Percentiles rank a stretch among this genome's conserved stretches.
phyloP scores from a whole-genome alignment of 2,329 filamentous ascomycete species.

The Zelopaecilomyces penicillatus region DNA sequence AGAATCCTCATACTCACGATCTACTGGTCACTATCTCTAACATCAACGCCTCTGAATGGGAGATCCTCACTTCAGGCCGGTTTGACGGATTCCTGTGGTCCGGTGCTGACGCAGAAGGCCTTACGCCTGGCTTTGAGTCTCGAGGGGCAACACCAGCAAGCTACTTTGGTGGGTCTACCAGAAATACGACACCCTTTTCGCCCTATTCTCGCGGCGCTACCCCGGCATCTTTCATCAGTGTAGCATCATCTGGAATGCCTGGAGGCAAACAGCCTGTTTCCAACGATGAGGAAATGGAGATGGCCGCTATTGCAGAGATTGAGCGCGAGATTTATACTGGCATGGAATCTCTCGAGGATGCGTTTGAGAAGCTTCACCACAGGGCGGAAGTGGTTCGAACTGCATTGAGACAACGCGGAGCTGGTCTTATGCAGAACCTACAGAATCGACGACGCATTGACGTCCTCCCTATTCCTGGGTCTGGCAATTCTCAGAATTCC shows the following conservation, averaged over 20 bases:
- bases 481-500: conserved; percentile 36
- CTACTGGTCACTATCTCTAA: conserved; percentile 79
- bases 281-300: conserved; percentile 88
- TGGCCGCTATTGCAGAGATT: conserved; percentile 80
- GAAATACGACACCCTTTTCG: conserved; percentile 40
- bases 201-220: conserved; percentile 49
- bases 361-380: conserved; percentile 83
- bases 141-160: conserved; percentile 47
- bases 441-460: conserved; percentile 51
- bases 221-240: conserved; percentile 50
- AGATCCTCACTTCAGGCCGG: conserved; percentile 84
- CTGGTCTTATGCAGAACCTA: conserved; percentile 61
- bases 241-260: conserved; percentile 38
- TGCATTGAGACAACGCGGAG: conserved; percentile 71
- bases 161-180: conserved; percentile 36
- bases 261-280: conserved; percentile 58
- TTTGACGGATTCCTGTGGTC: conserved; percentile 96
- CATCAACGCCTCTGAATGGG: conserved; percentile 91
- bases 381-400: conserved; percentile 74
- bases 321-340: conserved; percentile 88
- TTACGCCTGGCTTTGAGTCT: conserved; percentile 36
- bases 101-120: conserved; percentile 62
- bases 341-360: conserved; percentile 91
- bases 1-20: conserved; percentile 73
- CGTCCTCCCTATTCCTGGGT: conserved; percentile 40